Base-by-base conservation (phyloP, 1,139 yeast genomes). In the Debaryomyces sp. region DNA sequence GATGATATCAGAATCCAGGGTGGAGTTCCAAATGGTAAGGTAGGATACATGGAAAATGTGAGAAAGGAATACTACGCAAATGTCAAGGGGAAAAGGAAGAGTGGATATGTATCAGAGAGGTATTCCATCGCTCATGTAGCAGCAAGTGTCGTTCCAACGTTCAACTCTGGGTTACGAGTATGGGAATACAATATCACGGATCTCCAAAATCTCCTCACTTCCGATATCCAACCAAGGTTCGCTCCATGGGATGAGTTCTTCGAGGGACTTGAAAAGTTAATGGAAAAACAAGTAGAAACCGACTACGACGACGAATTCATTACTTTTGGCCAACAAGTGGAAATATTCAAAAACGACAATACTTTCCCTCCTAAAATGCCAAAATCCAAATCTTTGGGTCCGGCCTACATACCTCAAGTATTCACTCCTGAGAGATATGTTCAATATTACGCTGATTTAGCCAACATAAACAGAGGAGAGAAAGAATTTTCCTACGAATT, bases 131-230 rank as follows among this genome's bases (percentile, higher is more conserved):
- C 87, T 0, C 87, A 84, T 59, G 83, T 89, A 18, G 77, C 84
- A 2, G 84, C 92, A 0, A 85, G 92, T 51, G 82, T 89, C n/a
- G 81, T 89, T 5, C 96, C 96, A 2, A 89, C 96, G 0, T 89
- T 85, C 67, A 87, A 87, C 56, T 92, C 96, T 3, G 89, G 92
- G 1, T 63, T 89, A 50, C 72, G 96, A 53, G 85, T 89, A 1
- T 89, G 95, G 94, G 96, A 89, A 62, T 89, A 89, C 62, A 89
- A 89, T 61, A 79, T 80, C 42, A 80, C 89, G 0, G 85, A 75
- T 1, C 59, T 85, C 41, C 71, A 64, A 6, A 57, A 61, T 15
- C 44, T 48, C 49, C 41, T 60, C 49, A 49, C 43, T n/a, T 17
- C 26, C 38, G 13, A 53, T 32, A 50, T 37, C 45, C 52, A 38